phyloP scores from a whole-genome alignment of 2,329 filamentous ascomycete genomes.

The Clonostachys sp. region DNA sequence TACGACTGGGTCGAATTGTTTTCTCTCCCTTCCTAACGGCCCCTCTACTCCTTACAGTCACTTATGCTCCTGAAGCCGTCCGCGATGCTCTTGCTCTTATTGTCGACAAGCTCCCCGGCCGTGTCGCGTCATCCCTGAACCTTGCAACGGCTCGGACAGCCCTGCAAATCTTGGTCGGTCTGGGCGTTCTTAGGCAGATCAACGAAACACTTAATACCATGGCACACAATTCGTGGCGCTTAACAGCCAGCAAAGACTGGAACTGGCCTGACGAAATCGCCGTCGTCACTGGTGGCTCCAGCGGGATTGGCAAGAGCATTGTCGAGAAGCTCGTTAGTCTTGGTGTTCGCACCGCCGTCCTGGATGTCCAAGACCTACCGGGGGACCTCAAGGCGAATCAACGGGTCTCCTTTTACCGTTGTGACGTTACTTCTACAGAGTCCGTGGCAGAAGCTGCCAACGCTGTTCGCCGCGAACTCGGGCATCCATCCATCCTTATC shows the following conservation, averaged over 20 bases:
- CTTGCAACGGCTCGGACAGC: constrained; percentile 2
- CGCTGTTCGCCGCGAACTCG: constrained; percentile 36
- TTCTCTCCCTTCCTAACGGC: constrained; percentile 11
- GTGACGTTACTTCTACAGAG: constrained; percentile 33
- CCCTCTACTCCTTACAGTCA: constrained; percentile 7
- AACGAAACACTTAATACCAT: constrained; percentile 16
- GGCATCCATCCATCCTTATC: constrained; percentile 63
- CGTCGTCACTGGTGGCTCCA: constrained; percentile 36
- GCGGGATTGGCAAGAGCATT: constrained; percentile 33
- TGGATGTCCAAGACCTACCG: constrained; percentile 50
- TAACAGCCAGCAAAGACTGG: constrained; percentile 13
- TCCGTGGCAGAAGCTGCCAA: constrained; percentile 37
- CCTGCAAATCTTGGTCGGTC: constrained; percentile 11
- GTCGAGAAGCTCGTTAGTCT: constrained; percentile 19
- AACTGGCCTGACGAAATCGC: constrained; percentile 34
- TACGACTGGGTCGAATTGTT: no score
- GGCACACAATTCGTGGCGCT: constrained; percentile 21
- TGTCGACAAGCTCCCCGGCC: background rate
- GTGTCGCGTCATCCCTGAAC: background rate
- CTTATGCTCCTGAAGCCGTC: constrained; percentile 6
- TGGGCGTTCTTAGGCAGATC: constrained; percentile 13
- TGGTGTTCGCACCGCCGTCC: constrained; percentile 60
- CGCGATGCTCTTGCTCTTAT: constrained; percentile 6
- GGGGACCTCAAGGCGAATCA: constrained; percentile 12
- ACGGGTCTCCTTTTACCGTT: constrained; percentile 22